phyloP scores from a whole-genome alignment of 2,329 filamentous ascomycete species.

The Pyrenophora graminea region DNA sequence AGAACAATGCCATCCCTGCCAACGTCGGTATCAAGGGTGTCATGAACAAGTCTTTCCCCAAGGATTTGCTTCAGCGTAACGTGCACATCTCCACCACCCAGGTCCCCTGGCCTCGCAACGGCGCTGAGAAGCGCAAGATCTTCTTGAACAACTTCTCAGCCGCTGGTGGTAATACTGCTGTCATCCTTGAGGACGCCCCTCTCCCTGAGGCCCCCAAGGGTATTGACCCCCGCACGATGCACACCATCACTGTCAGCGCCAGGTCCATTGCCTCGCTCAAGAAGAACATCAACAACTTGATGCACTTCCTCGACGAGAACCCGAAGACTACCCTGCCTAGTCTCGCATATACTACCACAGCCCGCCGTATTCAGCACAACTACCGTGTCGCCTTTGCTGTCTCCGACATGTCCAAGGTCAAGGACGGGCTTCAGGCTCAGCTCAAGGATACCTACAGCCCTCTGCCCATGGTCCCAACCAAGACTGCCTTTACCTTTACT shows the following conservation, averaged over 20 bases:
- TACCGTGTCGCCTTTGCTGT: slow-evolving; percentile 56
- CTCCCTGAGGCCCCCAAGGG: slow-evolving; percentile 47
- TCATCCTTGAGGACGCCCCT: slow-evolving; percentile 58
- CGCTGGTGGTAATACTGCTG: slow-evolving; percentile 58
- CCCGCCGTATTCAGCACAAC: slow-evolving; percentile 59
- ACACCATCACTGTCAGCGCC: slow-evolving; percentile 56
- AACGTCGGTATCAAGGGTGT: slow-evolving; percentile 61
- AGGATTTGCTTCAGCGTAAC: slow-evolving; percentile 57
- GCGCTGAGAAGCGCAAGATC: slow-evolving; percentile 53
- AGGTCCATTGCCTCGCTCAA: slow-evolving; percentile 57
- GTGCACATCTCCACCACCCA: slow-evolving; percentile 56
- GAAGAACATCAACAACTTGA: slow-evolving; percentile 55
- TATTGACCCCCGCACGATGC: slow-evolving; percentile 52
- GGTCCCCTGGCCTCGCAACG: slow-evolving; percentile 53
- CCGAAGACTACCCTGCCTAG: slow-evolving; percentile 52
- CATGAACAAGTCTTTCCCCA: slow-evolving; percentile 60
- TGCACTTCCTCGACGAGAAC: slow-evolving; percentile 53
- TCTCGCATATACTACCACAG: slow-evolving; percentile 58
- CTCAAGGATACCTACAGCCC: slow-evolving; percentile 57
- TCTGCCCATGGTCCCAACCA: slow-evolving; percentile 57
- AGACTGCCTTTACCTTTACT: slow-evolving; percentile 58
- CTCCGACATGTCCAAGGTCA: slow-evolving; percentile 53
- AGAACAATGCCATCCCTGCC: slow-evolving; percentile 59
- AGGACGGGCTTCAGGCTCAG: slow-evolving; percentile 52
- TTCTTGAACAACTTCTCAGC: slow-evolving; percentile 61